Evolutionary conservation across 2,329 filamentous ascomycete genomes (phyloP).

Genomic region (Cercospora zeina): DNA sequence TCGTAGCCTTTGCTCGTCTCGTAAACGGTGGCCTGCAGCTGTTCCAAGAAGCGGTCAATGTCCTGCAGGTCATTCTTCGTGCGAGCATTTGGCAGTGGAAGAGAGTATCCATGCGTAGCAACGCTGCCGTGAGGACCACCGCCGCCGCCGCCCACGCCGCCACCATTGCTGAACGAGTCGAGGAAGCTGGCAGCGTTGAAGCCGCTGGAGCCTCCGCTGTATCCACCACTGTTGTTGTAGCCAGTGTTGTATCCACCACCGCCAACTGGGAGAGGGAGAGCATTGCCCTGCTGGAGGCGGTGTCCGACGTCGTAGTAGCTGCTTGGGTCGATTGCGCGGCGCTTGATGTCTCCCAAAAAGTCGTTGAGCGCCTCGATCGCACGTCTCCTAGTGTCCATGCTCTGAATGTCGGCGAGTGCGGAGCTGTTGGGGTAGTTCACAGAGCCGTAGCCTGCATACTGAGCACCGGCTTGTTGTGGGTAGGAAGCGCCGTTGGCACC

Average conservation of each 20-base stretch:
- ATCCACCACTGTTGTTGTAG: conserved; percentile 37
- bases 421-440: conserved; percentile 51
- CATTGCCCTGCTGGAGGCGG: conserved; percentile 69
- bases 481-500: conserved; percentile 32
- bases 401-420: conserved; percentile 41
- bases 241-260: conserved; percentile 44
- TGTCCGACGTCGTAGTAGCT: conserved; percentile 93
- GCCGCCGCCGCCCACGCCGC: conserved; percentile 33
- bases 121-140: conserved; percentile 54
- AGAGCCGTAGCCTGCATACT: conserved; percentile 44
- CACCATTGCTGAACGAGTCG: conserved; percentile 40
- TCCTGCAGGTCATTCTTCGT: conserved; percentile 93
- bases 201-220: conserved; percentile 33
- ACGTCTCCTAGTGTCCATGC: conserved; percentile 73
- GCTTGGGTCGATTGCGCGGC: conserved; percentile 80
- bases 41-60: conserved; percentile 91
- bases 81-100: conserved; percentile 84
- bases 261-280: conserved; percentile 48
- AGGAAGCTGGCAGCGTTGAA: conserved; percentile 40
- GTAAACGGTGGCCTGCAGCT: conserved; percentile 94
- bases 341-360: conserved; percentile 91
- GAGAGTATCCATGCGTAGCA: conserved; percentile 75
- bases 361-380: conserved; percentile 82
- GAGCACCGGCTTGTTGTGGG: conserved; percentile 33
- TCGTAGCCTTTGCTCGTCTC: conserved; percentile 80